Evolutionary conservation across 148 eudicot species (phyloP), one percentile per base, ranked within the genome.

Genomic region (Suaeda aralocaspica): DNA sequence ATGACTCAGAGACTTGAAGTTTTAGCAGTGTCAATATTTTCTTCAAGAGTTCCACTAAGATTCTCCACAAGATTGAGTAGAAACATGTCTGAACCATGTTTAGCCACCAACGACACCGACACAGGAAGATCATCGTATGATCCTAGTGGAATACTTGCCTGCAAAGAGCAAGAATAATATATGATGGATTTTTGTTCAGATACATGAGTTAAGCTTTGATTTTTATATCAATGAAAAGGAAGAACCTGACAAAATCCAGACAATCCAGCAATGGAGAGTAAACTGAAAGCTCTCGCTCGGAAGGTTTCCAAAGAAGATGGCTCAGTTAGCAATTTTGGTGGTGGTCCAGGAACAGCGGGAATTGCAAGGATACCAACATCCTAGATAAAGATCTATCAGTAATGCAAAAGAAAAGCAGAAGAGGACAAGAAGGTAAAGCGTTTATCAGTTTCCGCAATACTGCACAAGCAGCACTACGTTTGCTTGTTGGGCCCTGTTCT

Each of bases 181-280:
- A 10, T 21, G 7, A 25, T 29, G 5, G 22, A 28, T 26, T 36
- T 36, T 36, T 14, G 53, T 33, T 63, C 29, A 12, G 6, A 16
- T 42, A 6, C 24, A 19, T 46, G 41, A 4, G 2, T 52, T 52
- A 14, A 0, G 9, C 15, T 5, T 6, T 45, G 41, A 36, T 33
- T 8, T 45, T n/a, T n/a, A n/a, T n/a, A n/a, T n/a, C n/a, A n/a
- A n/a, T 16, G 51, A 26, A 64, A 75, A 66, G 74, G 51, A 76
- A 48, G 59, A 59, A 90, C 98, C 95, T 93, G 95, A 77, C 98
- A 93, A 81, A 87, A 84, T 66, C 98, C 92, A 19, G 96, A 90
- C 36, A 90, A 76, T 75, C 90, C 98, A 21, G 96, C 90, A 48
- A 93, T 67, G 42, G 97, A 87, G 53, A 88, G 83, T 78, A 94